Percentiles rank a stretch among this genome's conserved stretches.
Evolutionary conservation across 1,284 basidiomycete genomes (phyloP).

Genomic region (Malassezia globosa): DNA sequence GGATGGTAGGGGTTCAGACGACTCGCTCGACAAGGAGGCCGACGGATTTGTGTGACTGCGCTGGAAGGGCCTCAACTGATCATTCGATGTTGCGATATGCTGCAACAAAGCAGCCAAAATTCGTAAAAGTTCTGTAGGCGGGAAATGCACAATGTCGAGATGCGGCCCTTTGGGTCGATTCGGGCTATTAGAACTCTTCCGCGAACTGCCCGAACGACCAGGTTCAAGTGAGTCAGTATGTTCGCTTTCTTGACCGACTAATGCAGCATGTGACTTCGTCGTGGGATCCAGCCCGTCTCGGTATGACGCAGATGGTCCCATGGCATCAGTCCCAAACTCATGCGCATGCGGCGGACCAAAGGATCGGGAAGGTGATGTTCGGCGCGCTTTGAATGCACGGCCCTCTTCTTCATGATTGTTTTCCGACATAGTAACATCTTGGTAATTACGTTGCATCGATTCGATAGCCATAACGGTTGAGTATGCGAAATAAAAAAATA

Average conservation of each 20-base stretch:
- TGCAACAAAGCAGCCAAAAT: slow-evolving; percentile 80
- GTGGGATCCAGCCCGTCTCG: no score
- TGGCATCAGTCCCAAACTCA: no score
- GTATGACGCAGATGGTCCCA: no score
- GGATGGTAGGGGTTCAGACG: not conserved
- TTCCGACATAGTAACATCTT: not conserved
- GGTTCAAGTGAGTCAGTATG: not conserved
- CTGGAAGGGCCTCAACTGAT: slow-evolving; percentile 49
- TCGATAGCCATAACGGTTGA: no score
- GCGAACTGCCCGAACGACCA: not conserved
- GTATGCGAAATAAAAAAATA: no score
- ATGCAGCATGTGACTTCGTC: no score
- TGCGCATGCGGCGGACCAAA: no score
- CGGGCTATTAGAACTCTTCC: no score
- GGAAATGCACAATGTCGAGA: slow-evolving; percentile 54
- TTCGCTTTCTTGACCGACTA: no score
- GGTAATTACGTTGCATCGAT: no score
- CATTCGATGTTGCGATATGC: slow-evolving; percentile 84
- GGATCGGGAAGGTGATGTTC: no score
- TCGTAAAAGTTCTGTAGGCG: slow-evolving; percentile 60
- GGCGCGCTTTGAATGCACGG: not conserved
- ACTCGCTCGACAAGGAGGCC: slow-evolving; percentile 13
- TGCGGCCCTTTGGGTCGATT: slow-evolving; percentile 30
- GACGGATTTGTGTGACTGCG: not conserved
- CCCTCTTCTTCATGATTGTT: not conserved